Conservation (phyloP, 2,329 filamentous ascomycete genomes). For the Cyphellophora attinorum region DNA sequence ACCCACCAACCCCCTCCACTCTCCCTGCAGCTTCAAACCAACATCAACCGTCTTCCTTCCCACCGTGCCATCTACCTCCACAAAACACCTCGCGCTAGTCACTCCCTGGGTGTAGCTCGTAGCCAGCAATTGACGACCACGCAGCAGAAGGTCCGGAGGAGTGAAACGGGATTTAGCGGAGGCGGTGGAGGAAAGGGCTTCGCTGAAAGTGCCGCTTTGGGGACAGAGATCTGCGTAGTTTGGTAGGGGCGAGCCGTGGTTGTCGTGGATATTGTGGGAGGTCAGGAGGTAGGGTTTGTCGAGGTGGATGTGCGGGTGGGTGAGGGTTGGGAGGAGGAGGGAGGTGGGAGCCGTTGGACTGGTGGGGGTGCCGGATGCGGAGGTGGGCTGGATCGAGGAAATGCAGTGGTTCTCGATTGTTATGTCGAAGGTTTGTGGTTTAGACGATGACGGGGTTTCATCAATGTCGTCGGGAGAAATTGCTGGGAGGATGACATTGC, state of each 20-base stretch:
- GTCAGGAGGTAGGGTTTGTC: conserved; percentile 41
- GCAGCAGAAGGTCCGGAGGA: conserved; percentile 50
- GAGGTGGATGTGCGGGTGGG: conserved; percentile 64
- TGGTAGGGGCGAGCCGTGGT: not conserved
- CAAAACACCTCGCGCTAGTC: conserved; percentile 60
- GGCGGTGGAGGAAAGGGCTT: conserved; percentile 52
- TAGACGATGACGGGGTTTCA: too few relatives aligned
- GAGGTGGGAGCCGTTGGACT: conserved; percentile 8
- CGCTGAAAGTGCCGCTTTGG: conserved; percentile 51
- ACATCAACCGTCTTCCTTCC: conserved; percentile 47
- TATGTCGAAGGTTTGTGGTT: not conserved
- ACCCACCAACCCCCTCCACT: conserved; percentile 44
- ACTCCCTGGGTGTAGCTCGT: conserved; percentile 57
- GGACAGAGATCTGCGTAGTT: conserved; percentile 51
- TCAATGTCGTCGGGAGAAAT: too few relatives aligned
- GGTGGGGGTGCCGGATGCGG: not conserved
- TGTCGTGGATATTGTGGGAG: conserved; percentile 8
- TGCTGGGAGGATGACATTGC: too few relatives aligned
- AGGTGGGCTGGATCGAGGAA: conserved; percentile 10
- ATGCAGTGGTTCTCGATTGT: conserved; percentile 8
- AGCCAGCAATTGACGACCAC: conserved; percentile 56
- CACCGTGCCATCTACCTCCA: conserved; percentile 59
- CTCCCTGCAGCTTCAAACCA: conserved; percentile 46
- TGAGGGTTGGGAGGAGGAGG: conserved; percentile 46
- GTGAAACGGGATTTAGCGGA: conserved; percentile 56